These are phyloP conservation scores for Ustilago lituana DNA, from an alignment of 1,284 basidiomycete genomes.

Conservation along the genomic window DNA sequence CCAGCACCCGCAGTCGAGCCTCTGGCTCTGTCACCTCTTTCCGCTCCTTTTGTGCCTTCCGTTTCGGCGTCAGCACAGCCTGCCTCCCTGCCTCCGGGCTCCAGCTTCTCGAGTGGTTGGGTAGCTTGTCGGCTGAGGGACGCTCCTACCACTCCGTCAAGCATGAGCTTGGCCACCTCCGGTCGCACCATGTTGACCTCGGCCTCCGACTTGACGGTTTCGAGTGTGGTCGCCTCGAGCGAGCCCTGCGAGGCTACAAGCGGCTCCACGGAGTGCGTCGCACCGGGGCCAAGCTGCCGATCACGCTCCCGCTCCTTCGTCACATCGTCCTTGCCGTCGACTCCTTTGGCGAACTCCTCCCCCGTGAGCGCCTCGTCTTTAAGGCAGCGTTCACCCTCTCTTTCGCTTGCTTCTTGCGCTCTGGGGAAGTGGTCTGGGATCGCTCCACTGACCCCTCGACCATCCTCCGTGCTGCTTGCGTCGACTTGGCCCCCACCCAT, in stretches of 20 bases:
- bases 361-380: not conserved
- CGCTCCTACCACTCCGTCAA: conserved; percentile 1
- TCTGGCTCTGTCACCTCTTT: no score
- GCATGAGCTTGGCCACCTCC: conserved; percentile 1
- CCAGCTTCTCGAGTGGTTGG: not conserved
- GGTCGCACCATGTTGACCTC: conserved; percentile 1
- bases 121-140: not conserved
- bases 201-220: not conserved
- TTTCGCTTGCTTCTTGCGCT: not conserved
- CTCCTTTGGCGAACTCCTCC: no score
- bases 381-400: not conserved
- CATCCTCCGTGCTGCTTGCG: not conserved
- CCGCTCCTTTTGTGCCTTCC: no score
- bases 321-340: not conserved
- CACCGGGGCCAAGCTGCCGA: not conserved
- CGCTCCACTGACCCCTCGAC: not conserved
- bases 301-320: not conserved
- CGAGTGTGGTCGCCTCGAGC: not conserved
- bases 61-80: not conserved
- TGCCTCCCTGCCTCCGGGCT: not conserved
- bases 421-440: not conserved
- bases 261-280: not conserved
- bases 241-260: not conserved
- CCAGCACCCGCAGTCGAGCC: no score
- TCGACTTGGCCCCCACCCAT: not conserved